Evolutionary conservation across 2,329 filamentous ascomycete species (phyloP).

Genomic region (Rhynchosporium graminicola): DNA sequence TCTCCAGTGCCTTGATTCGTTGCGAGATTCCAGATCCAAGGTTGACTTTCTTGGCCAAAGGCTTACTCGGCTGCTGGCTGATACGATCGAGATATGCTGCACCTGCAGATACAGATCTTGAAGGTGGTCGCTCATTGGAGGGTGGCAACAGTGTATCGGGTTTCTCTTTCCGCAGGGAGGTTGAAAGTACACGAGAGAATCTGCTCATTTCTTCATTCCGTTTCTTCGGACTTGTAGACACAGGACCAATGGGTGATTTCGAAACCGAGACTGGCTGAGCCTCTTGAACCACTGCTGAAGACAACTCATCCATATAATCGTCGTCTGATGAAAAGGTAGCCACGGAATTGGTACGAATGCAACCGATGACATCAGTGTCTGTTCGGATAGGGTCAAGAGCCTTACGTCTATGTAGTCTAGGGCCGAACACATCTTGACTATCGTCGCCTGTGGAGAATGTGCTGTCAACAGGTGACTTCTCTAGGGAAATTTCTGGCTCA

Average conservation of each 20-base stretch:
- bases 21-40: conserved; percentile 90
- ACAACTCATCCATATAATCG: conserved; percentile 80
- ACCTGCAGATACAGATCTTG: conserved; percentile 49
- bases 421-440: conserved; percentile 25
- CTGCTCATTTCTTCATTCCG: conserved; percentile 30
- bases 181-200: conserved; percentile 42
- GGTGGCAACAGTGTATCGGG: conserved; percentile 45
- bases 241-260: conserved; percentile 77
- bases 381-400: conserved; percentile 57
- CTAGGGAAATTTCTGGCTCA: conserved; percentile 19
- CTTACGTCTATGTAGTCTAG: conserved; percentile 33
- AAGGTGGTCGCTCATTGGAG: conserved; percentile 18
- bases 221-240: conserved; percentile 48
- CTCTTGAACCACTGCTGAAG: conserved; percentile 78
- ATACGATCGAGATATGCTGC: conserved; percentile 57
- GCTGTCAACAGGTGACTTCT: conserved; percentile 41
- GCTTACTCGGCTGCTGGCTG: conserved; percentile 52
- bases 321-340: conserved; percentile 69
- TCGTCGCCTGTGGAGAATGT: conserved; percentile 38
- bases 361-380: conserved; percentile 44
- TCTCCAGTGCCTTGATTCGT: conserved; percentile 90
- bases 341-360: conserved; percentile 41
- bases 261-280: conserved; percentile 78
- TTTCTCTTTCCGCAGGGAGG: conserved; percentile 39
- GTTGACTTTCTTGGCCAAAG: conserved; percentile 71